Base-by-base conservation (phyloP, 129 eudicot genomes). In the Pseudognaphalium luteoalbum region DNA sequence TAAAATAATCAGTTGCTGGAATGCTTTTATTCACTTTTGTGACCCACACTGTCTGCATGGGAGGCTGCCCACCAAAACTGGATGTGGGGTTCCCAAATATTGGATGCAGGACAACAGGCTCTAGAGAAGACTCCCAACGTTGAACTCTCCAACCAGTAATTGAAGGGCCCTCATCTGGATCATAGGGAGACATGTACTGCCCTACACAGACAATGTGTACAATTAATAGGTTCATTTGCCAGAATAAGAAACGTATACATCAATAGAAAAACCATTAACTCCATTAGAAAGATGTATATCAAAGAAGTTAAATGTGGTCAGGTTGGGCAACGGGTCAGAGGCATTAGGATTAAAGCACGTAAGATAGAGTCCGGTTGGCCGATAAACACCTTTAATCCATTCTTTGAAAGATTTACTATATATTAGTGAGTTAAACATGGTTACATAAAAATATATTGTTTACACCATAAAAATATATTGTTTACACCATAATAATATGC, bases 71-170 rank as follows among this genome's bases (percentile, higher is more conserved):
- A 73, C 97, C 90, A 52, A 91, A 91, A 81, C 74, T 89, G 63
- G 97, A 84, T 41, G 90, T 83, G 17, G 99, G 99, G 52, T 88
- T 94, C 15, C 97, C 99, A 75, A 94, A 94, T 81, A 94, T 89
- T 73, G 88, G 99, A 78, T 94, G 99, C 74, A 94, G 92, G 64
- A 94, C 99, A 78, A 94, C 99, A 63, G 89, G 89, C 85, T 94
- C 89, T 54, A 94, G 84, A 21, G 97, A 85, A 51, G 97, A 94
- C 71, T 94, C 99, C 99, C 99, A 94, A 25, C 99, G 93, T 82
- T 94, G 99, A 83, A 94, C 99, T 80, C 99, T 87, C 99, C 99
- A 94, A 71, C 99, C 99, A 33, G 96, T 94, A 7, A 94, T 82
- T 66, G 97, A 94, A 62, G 99, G 99, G 33, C 99, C 99, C 85